Conservation (phyloP, 2,329 filamentous ascomycete genomes). For the Scleromitrula shiraiana region DNA sequence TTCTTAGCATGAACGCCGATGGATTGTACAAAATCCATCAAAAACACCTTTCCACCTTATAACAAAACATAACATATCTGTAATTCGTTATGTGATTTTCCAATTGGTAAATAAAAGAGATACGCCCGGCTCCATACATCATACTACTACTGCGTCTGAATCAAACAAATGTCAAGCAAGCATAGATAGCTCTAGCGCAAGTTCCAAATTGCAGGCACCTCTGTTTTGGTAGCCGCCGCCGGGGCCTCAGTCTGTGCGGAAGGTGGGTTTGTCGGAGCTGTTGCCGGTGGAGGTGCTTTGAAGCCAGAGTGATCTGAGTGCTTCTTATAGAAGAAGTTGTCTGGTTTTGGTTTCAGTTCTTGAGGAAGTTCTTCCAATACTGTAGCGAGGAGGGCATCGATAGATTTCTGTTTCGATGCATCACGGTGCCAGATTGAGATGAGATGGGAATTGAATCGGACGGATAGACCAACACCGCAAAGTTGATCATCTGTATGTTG, state of each 20-base stretch:
- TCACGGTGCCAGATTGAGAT: conserved; percentile 93
- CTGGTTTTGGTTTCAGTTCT: conserved; percentile 63
- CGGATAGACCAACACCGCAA: conserved; percentile 79
- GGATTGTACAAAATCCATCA: conserved; percentile 14
- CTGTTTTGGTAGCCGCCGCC: too few relatives aligned
- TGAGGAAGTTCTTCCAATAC: conserved; percentile 66
- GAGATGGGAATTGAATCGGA: conserved; percentile 82
- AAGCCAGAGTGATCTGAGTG: conserved; percentile 85
- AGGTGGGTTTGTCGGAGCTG: conserved; percentile 13
- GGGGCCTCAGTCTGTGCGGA: conserved; percentile 11
- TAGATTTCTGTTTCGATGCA: conserved; percentile 67
- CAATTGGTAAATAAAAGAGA: too few relatives aligned
- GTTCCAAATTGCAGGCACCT: too few relatives aligned
- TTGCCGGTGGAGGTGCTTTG: conserved; percentile 42
- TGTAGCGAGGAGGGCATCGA: conserved; percentile 64
- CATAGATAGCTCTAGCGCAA: too few relatives aligned
- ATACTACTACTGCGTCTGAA: too few relatives aligned
- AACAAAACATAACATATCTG: too few relatives aligned
- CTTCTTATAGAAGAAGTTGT: conserved; percentile 78
- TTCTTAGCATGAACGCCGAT: conserved; percentile 9
- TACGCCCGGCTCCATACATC: background rate
- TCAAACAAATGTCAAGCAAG: too few relatives aligned
- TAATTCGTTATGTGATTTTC: conserved; percentile 5
- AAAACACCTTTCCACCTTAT: conserved; percentile 4
- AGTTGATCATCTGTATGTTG: conserved; percentile 63